Evolutionary conservation across 2,329 filamentous ascomycete species (phyloP).

Genomic region (Periglandula ipomoeae): DNA sequence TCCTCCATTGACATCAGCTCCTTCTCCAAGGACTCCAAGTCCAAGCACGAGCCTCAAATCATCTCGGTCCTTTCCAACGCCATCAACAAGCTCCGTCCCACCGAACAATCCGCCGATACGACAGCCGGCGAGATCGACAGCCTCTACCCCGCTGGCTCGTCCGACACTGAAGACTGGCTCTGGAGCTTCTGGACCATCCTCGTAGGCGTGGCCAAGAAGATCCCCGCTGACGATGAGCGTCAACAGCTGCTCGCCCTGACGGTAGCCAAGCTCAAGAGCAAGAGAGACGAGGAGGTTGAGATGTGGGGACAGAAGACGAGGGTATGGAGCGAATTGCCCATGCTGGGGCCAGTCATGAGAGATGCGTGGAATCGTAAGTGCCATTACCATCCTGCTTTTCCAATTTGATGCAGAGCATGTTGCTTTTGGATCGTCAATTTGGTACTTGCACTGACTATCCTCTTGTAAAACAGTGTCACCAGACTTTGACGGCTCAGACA

Average conservation of each 20-base stretch:
- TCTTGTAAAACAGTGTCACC: constrained; percentile 13
- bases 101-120: constrained; percentile 11
- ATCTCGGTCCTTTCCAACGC: constrained; percentile 16
- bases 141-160: constrained; percentile 13
- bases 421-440: background rate
- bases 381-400: background rate
- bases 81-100: constrained; percentile 12
- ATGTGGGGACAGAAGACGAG: constrained; percentile 18
- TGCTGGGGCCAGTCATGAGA: constrained; percentile 20
- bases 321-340: constrained; percentile 22
- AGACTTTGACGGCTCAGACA: constrained; percentile 15
- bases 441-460: background rate
- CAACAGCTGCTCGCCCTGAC: constrained; percentile 15
- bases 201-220: constrained; percentile 15
- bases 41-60: constrained; percentile 12
- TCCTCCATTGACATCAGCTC: constrained; percentile 4
- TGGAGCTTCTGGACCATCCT: constrained; percentile 21
- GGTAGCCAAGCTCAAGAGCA: constrained; percentile 15
- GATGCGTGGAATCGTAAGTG: constrained; percentile 22
- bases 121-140: constrained; percentile 17
- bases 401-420: background rate
- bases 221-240: constrained; percentile 18
- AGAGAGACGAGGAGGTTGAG: constrained; percentile 14
- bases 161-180: constrained; percentile 17
- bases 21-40: constrained; percentile 2